phyloP scores from a whole-genome alignment of 2,329 filamentous ascomycete genomes.

The Colletotrichum eleusines region DNA sequence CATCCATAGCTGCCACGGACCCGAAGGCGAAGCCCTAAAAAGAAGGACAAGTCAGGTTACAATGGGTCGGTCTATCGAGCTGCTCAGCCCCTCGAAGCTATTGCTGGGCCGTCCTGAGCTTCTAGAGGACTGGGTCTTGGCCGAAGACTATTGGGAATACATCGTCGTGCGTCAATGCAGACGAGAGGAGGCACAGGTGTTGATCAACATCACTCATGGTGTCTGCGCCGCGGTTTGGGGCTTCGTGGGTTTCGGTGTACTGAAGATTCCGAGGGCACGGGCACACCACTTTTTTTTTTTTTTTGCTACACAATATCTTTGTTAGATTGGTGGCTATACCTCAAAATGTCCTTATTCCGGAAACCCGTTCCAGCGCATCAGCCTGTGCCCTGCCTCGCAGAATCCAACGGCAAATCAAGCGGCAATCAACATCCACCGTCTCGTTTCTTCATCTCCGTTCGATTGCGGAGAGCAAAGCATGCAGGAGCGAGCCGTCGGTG shows the following conservation, averaged over 20 bases:
- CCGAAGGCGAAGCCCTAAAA: constrained; percentile 22
- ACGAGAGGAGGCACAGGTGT: background rate
- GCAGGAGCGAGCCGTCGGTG: background rate
- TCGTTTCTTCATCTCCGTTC: background rate
- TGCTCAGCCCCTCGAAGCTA: constrained; percentile 34
- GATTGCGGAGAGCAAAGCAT: background rate
- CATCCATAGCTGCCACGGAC: constrained; percentile 3
- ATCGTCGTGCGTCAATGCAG: constrained; percentile 10
- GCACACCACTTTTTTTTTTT: too few relatives aligned
- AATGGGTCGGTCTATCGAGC: constrained; percentile 25
- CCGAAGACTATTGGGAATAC: background rate
- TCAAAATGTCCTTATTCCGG: constrained; percentile 15
- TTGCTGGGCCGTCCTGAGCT: background rate
- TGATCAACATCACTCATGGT: background rate
- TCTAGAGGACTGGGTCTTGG: constrained; percentile 17
- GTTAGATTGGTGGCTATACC: background rate
- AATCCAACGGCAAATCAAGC: background rate
- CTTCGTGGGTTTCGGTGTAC: constrained; percentile 9
- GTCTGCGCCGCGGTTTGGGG: constrained; percentile 6
- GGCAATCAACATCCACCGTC: background rate
- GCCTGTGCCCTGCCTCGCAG: background rate
- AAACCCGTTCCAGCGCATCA: background rate
- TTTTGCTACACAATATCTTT: background rate
- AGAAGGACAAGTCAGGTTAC: constrained; percentile 25
- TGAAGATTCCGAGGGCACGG: background rate